Base-by-base conservation (phyloP, 345 rosid species). In the Moringa oleifera region DNA sequence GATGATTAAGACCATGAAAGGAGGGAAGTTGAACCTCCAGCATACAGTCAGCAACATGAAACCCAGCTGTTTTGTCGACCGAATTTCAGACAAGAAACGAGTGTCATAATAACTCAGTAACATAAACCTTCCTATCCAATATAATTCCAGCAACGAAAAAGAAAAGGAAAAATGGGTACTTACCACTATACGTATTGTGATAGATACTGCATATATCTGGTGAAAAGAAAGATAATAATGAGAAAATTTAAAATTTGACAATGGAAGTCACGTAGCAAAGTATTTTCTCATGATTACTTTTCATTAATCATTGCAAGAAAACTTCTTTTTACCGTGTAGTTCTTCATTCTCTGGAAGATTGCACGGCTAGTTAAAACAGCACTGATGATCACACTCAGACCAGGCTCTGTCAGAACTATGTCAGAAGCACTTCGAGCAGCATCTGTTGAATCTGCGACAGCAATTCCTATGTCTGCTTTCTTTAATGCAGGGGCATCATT, bases 311-410 rank as follows among this genome's bases (percentile, higher is more conserved):
- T 4, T n/a, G 21, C 63, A 52, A 23, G 13, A 57, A 55, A n/a
- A 46, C 55, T 18, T 57, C 23, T 20, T 17, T 20, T 63, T 76
- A 91, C 97, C 11, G 97, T 91, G 68, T 88, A 91, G 63, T 91
- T 88, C 77, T 91, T 91, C 97, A 91, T 88, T 62, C 97, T 80
- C 64, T 88, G 97, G 59, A 91, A 91, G 72, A 91, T 91, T 23
- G 97, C 95, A 61, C 97, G 88, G 77, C 97, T 91, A 8, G 96
- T 91, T 64, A 91, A 74, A 66, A 91, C 97, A 37, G 96, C 97
- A 68, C 96, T 88, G 51, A 88, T 88, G 67, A 91, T 91, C 9
- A 91, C 97, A 76, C 96, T 91, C 47, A 88, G 71, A 6, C 97
- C 97, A 25, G 97, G 97, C 69, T 91, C 96, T 3, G 97, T 91